Conservation (phyloP, 345 rosid species). For the Pistacia atlantica region DNA sequence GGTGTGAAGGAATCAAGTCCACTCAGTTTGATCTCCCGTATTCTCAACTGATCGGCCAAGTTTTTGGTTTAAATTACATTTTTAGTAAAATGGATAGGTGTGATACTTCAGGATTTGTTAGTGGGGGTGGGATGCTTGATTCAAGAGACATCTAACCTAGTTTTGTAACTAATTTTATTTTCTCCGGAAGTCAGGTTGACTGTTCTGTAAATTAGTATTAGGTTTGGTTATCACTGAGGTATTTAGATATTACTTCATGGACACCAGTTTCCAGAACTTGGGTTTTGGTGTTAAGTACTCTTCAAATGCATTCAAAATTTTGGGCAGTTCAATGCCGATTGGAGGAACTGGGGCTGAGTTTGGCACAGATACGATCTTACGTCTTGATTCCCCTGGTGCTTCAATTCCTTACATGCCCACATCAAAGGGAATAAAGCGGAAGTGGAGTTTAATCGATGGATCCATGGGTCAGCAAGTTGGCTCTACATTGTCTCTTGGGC, state of each 20-base stretch:
- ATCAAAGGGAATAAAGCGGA: conserved; percentile 71
- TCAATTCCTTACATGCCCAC: conserved; percentile 39
- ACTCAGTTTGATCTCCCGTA: conserved; percentile 17
- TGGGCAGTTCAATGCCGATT: conserved; percentile 48
- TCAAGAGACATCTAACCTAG: conserved; percentile 46
- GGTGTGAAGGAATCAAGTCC: conserved; percentile 28
- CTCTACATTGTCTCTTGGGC: conserved; percentile 70
- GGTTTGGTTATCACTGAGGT: conserved; percentile 44
- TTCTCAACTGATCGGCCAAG: conserved; percentile 33
- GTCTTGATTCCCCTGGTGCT: conserved; percentile 73
- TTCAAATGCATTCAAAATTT: conserved; percentile 53
- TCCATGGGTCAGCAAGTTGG: conserved; percentile 47
- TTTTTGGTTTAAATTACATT: conserved; percentile 30
- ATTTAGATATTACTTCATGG: conserved; percentile 53
- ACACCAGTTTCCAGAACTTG: conserved; percentile 45
- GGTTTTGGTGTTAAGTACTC: conserved; percentile 52
- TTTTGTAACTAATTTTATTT: conserved; percentile 55
- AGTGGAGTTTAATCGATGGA: conserved; percentile 59
- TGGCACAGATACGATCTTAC: conserved; percentile 60
- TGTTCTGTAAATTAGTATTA: conserved; percentile 36
- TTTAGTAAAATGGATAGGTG: conserved; percentile 61
- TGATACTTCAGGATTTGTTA: conserved; percentile 96
- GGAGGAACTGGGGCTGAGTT: conserved; percentile 39
- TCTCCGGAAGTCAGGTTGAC: conserved; percentile 63
- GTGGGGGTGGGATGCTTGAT: conserved; percentile 73